phyloP scores from a whole-genome alignment of 2,329 filamentous ascomycete species.

The Ophiostoma quercus region DNA sequence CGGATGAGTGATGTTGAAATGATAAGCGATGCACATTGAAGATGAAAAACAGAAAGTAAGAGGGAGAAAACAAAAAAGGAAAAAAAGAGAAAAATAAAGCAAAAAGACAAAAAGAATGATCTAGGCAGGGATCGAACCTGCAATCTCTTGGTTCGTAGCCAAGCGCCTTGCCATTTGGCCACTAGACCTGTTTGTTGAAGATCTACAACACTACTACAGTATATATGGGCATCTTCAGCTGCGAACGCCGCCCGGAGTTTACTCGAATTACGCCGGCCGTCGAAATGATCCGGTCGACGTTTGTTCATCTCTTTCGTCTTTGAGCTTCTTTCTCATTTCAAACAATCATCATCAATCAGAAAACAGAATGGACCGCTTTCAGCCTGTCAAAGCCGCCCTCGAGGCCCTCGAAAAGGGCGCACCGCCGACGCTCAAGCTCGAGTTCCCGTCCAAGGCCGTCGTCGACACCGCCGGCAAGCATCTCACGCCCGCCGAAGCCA shows the following conservation, averaged over 20 bases:
- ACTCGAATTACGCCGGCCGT: neutral
- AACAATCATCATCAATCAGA: too few species aligned
- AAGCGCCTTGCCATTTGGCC: constrained; percentile 37
- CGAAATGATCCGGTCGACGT: too few species aligned
- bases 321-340: too few species aligned
- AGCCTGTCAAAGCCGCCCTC: constrained; percentile 6
- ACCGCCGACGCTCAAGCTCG: constrained; percentile 17
- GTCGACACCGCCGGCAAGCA: neutral
- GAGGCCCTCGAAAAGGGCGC: constrained; percentile 6
- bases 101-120: constrained; percentile 23
- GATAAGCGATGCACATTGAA: neutral
- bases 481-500: constrained; percentile 16
- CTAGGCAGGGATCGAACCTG: constrained; percentile 37
- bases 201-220: neutral
- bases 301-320: too few species aligned
- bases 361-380: neutral
- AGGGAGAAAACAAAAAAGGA: neutral
- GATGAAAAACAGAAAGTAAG: too few species aligned
- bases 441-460: constrained; percentile 8
- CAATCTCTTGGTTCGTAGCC: constrained; percentile 39
- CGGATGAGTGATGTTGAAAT: neutral
- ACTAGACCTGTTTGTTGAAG: constrained; percentile 26
- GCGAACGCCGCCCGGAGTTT: constrained; percentile 3
- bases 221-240: neutral
- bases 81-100: neutral